Percentiles rank a stretch among this genome's conserved stretches.
phyloP scores from a whole-genome alignment of 2,329 filamentous ascomycete genomes.

The Penicillium olsonii region DNA sequence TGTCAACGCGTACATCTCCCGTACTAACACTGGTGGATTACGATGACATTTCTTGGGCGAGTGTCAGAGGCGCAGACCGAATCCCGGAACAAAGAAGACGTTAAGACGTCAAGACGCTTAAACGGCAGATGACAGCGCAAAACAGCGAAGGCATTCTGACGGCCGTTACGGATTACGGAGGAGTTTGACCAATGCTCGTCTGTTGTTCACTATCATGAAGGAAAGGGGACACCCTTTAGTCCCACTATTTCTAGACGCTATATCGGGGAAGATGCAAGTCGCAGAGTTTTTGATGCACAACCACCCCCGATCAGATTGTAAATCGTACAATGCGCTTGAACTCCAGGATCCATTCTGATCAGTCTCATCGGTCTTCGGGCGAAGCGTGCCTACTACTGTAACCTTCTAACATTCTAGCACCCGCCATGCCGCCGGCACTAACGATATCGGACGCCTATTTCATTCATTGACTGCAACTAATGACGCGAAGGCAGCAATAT shows the following conservation, averaged over 20 bases:
- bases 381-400: neutral
- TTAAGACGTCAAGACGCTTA: neutral
- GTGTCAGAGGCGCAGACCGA: neutral
- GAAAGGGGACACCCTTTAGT: neutral
- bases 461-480: neutral
- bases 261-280: conserved; percentile 6
- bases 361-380: conserved; percentile 2
- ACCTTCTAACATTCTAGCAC: neutral
- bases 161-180: no score
- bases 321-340: conserved; percentile 1
- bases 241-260: conserved; percentile 3
- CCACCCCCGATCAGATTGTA: conserved; percentile 2
- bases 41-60: neutral
- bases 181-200: neutral
- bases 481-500: neutral
- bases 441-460: neutral
- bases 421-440: neutral
- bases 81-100: conserved; percentile 1
- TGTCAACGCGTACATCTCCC: conserved; percentile 26
- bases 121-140: neutral
- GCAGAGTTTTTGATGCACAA: conserved; percentile 3
- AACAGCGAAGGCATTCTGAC: neutral
- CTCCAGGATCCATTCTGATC: conserved; percentile 5
- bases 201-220: neutral
- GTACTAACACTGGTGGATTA: conserved; percentile 10